phyloP scores from a whole-genome alignment of 352 stramenopile species.

The Pythium diclinum region DNA sequence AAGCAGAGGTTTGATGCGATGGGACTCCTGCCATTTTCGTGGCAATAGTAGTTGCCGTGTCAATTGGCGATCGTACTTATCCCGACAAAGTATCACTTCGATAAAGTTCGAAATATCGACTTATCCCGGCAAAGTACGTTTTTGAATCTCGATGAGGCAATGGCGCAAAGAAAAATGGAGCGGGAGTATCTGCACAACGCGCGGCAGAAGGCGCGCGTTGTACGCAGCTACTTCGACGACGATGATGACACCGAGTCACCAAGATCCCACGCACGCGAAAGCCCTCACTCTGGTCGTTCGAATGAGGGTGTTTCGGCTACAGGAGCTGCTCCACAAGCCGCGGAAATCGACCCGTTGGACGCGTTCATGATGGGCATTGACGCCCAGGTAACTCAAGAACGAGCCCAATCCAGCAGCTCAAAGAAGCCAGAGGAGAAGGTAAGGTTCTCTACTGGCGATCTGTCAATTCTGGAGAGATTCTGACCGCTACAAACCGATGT shows the following conservation, averaged over 20 bases:
- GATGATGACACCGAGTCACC: conserved; percentile 42
- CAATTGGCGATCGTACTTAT: no score
- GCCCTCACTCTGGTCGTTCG: neutral
- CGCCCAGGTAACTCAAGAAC: conserved; percentile 60
- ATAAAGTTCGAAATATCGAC: no score
- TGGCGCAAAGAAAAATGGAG: conserved; percentile 16
- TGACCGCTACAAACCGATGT: neutral
- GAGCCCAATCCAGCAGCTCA: conserved; percentile 17
- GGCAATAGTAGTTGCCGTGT: no score
- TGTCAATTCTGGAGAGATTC: neutral
- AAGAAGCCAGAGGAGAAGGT: conserved; percentile 33
- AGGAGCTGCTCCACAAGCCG: conserved; percentile 2
- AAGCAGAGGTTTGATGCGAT: no score
- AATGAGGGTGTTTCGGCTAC: conserved; percentile 6
- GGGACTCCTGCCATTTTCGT: no score
- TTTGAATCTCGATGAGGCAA: no score
- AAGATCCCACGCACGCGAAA: neutral
- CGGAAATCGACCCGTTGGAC: conserved; percentile 78
- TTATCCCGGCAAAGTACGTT: no score
- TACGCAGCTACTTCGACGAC: conserved; percentile 66
- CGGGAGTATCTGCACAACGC: conserved; percentile 56
- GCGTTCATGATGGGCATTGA: conserved; percentile 85
- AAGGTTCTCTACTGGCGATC: neutral
- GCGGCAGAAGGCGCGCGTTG: conserved; percentile 44
- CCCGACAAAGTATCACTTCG: no score